Conservation (phyloP, 805 yeast genomes). For the Cyberlindnera xishuangbannaensis region DNA sequence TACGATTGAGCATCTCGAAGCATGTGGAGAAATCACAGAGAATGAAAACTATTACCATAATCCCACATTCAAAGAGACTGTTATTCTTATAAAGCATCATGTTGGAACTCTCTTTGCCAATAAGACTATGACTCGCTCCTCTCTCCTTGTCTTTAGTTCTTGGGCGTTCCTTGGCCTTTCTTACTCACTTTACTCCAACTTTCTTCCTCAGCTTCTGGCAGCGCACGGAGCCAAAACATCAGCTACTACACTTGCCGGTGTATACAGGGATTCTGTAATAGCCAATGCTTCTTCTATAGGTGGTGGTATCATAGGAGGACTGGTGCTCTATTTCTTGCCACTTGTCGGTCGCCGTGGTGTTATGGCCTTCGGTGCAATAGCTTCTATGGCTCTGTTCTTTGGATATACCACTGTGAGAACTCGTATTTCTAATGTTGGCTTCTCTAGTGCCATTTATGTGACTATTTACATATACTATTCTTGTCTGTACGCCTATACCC, state of each 20-base stretch:
- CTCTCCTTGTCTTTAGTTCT: constrained; percentile 37
- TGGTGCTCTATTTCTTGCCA: constrained; percentile 18
- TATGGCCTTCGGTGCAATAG: constrained; percentile 43
- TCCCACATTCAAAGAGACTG: constrained; percentile 24
- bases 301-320: constrained; percentile 48
- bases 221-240: constrained; percentile 41
- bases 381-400: constrained; percentile 51
- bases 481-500: constrained; percentile 59
- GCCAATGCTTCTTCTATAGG: constrained; percentile 38
- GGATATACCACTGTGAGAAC: constrained; percentile 60
- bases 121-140: constrained; percentile 32
- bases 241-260: constrained; percentile 33
- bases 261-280: constrained; percentile 42
- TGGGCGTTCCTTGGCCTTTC: constrained; percentile 53
- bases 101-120: constrained; percentile 38
- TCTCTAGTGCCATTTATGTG: constrained; percentile 29
- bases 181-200: constrained; percentile 46
- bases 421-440: constrained; percentile 42
- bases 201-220: constrained; percentile 44
- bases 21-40: constrained; percentile 36
- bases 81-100: constrained; percentile 30
- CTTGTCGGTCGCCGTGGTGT: constrained; percentile 52
- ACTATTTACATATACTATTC: constrained; percentile 47
- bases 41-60: constrained; percentile 23
- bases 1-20: constrained; percentile 39